Evolutionary conservation across 1,284 basidiomycete species (phyloP).

Genomic region (Cutaneotrichosporon curvatum): DNA sequence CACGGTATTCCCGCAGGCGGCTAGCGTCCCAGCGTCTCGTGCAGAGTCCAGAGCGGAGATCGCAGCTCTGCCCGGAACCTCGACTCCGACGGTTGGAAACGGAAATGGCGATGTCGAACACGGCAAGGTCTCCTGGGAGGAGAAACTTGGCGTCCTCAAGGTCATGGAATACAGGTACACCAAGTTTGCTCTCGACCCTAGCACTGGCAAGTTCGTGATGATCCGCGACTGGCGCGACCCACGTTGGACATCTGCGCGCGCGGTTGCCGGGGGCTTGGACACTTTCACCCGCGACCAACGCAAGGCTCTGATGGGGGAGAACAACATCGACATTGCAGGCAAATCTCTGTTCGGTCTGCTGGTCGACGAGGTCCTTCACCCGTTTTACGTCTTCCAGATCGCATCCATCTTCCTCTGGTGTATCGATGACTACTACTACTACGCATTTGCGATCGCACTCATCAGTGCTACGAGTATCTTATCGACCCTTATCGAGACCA

Average conservation of each 20-base stretch:
- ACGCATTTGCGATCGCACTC: constrained; percentile 92
- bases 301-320: constrained; percentile 69
- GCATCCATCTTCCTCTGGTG: constrained; percentile 93
- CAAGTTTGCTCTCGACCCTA: constrained; percentile 79
- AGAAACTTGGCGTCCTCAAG: constrained; percentile 51
- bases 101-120: constrained; percentile 27
- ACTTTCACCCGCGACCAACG: constrained; percentile 59
- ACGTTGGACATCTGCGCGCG: constrained; percentile 59
- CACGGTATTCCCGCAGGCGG: constrained; percentile 59
- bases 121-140: constrained; percentile 40
- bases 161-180: constrained; percentile 68
- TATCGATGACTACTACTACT: constrained; percentile 92
- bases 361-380: constrained; percentile 89
- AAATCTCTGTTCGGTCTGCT: constrained; percentile 77
- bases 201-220: constrained; percentile 73
- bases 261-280: constrained; percentile 61
- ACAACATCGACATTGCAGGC: constrained; percentile 84
- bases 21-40: not conserved
- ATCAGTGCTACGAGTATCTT: constrained; percentile 82
- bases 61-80: constrained; percentile 7
- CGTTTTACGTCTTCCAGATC: constrained; percentile 97
- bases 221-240: constrained; percentile 89
- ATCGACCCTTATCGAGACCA: constrained; percentile 87
- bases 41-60: constrained; percentile 16
- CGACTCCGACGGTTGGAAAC: not conserved